These are phyloP conservation scores for Fistulinella prunicolor DNA, from an alignment of 768 basidiomycete species.

Conservation along the genomic window DNA sequence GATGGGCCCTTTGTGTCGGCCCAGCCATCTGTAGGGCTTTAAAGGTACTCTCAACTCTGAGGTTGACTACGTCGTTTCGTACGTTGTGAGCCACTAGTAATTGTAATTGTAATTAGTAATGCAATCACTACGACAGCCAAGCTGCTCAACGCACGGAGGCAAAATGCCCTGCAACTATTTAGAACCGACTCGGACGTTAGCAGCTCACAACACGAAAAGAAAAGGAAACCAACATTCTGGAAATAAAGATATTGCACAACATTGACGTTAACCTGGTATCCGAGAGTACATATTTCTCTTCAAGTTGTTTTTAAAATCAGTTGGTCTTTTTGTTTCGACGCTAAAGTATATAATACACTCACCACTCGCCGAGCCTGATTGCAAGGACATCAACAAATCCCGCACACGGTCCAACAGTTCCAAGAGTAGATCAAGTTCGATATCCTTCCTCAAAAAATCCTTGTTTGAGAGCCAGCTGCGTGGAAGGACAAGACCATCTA, in stretches of 20 bases:
- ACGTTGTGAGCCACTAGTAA: slow-evolving; percentile 27
- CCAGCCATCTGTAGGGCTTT: background rate
- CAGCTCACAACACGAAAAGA: background rate
- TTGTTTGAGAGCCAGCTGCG: slow-evolving; percentile 45
- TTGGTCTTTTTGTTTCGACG: background rate
- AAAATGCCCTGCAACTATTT: slow-evolving; percentile 46
- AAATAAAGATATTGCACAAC: slow-evolving; percentile 39
- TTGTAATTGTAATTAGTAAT: background rate
- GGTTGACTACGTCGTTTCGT: background rate
- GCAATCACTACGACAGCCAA: background rate
- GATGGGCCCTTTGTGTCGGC: background rate
- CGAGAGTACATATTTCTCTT: slow-evolving; percentile 6
- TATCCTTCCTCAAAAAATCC: slow-evolving; percentile 16
- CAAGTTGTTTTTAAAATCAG: background rate
- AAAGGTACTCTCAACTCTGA: slow-evolving; percentile 8
- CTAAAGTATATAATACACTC: background rate
- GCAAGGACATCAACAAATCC: slow-evolving; percentile 29
- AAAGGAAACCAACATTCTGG: slow-evolving; percentile 43
- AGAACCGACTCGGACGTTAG: background rate
- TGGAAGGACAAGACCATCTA: slow-evolving; percentile 53
- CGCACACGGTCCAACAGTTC: slow-evolving; percentile 18
- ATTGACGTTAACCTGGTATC: slow-evolving; percentile 5
- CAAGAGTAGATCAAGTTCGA: background rate
- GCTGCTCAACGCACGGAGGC: slow-evolving; percentile 39
- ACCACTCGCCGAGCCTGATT: slow-evolving; percentile 27